Evolutionary conservation across 2,329 filamentous ascomycete genomes (phyloP), one percentile per base, ranked within the genome.

Genomic region (Neonectria punicea): DNA sequence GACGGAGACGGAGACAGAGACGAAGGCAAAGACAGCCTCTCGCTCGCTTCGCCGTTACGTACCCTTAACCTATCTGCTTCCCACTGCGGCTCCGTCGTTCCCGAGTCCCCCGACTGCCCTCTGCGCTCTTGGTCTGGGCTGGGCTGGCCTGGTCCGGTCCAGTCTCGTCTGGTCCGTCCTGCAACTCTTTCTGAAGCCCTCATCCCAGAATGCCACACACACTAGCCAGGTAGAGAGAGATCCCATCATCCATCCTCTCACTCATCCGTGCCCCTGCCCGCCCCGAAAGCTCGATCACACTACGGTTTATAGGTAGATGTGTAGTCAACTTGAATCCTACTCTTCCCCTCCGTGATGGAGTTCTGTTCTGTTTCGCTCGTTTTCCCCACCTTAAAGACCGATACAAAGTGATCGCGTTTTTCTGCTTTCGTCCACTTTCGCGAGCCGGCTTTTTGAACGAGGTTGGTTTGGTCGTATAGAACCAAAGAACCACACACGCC

Each of bases 401-500:
- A 47, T 53, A 22, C 44, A 32, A 62, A 13, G 14, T 28, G 34
- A 11, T 30, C 9, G 47, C 46, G 13, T 16, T 20, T 43, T 41
- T 25, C 22, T 13, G 5, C 20, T 16, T 28, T 56, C 28, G 32
- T 10, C 43, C 1, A 34, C 39, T 43, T 47, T 47, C 44, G 36
- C 30, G 60, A 68, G 53, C 53, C 61, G 57, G 60, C 46, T 58
- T 53, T 58, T 56, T 55, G 32, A 44, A 58, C 22, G 22, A 10
- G 41, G n/a, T n/a, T 11, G 20, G 41, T 34, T 22, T 32, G 18
- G 30, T 10, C 18, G 9, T 20, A 30, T 18, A 16, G 8, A 11
- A 3, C n/a, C 7, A 32, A 41, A 18, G 18, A 43, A 43, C 16
- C 39, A 11, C 55, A 16, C 44, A 39, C 25, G 13, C 30, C 39